Evolutionary conservation across 768 basidiomycete species (phyloP), one percentile per base, ranked within the genome.

Genomic region (Collybia mongolica): DNA sequence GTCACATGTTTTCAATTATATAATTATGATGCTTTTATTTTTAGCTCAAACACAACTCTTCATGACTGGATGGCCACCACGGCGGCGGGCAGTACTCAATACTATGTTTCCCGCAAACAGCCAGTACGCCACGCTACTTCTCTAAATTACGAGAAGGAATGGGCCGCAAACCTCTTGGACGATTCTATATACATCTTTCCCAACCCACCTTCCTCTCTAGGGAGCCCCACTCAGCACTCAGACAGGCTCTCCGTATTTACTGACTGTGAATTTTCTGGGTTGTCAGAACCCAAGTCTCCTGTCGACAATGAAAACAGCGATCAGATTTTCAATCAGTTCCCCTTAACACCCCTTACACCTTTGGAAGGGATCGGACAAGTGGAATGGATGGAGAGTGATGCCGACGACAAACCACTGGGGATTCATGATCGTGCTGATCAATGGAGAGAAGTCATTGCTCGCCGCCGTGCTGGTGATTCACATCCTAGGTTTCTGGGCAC

Each of bases 101-200:
- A 11, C 32, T 32, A 32, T 12, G 5, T 14, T 32, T 14, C 32
- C 32, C 32, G 14, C 2, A 32, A 32, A 32, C 32, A 9, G 11
- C 5, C 32, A 11, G 32, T 14, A 6, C 32, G 11, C 5, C 32
- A 32, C 14, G 3, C 32, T 3, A 32, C 32, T 14, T 32, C 32
- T 32, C 32, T 32, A 9, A 32, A 6, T 5, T 32, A 32, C 11
- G 32, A 32, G 32, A 6, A 32, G 14, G 3, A 32, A 11, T 32
- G 6, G 11, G 11, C 32, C 4, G 32, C 4, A 32, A 6, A 3
- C 32, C 11, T 32, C 14, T n/a, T 28, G 22, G 36, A 40, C 29
- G 43, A 54, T 38, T 52, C 47, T 22, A 44, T 58, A 3, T 62
- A 60, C 39, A 46, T 62, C 6, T 62, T 62, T 46, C 61, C 61